These are phyloP conservation scores for Camelina laxa DNA, from an alignment of 345 rosid species.

Conservation along the genomic window DNA sequence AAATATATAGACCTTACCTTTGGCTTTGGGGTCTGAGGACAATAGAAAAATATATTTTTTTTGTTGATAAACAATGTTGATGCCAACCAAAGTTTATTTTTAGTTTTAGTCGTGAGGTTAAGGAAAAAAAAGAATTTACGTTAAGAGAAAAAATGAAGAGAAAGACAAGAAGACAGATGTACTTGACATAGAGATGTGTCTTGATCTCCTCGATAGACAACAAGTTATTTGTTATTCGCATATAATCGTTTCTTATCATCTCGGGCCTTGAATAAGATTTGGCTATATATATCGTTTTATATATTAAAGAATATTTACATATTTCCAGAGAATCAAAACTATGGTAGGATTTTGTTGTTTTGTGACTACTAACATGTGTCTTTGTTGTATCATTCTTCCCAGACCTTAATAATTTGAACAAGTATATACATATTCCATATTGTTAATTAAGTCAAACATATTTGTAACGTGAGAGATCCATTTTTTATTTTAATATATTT, in stretches of 20 bases:
- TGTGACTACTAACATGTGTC: slow-evolving; percentile 35
- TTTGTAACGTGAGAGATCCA: slow-evolving; percentile 11
- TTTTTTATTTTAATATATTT: background rate
- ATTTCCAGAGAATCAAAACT: slow-evolving; percentile 38
- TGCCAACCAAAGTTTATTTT: background rate
- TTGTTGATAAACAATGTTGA: background rate
- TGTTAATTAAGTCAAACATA: slow-evolving; percentile 28
- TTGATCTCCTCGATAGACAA: slow-evolving; percentile 41
- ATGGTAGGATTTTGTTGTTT: slow-evolving; percentile 27
- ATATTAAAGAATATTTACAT: slow-evolving; percentile 23
- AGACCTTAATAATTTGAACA: slow-evolving; percentile 11
- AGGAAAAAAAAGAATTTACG: background rate
- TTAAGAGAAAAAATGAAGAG: slow-evolving; percentile 20
- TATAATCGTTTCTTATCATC: slow-evolving; percentile 44
- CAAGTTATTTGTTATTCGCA: slow-evolving; percentile 31
- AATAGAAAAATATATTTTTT: background rate
- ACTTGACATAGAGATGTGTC: slow-evolving; percentile 41
- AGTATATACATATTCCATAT: background rate
- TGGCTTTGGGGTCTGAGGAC: background rate
- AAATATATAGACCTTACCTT: background rate
- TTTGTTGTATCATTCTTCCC: slow-evolving; percentile 32
- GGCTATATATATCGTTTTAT: slow-evolving; percentile 30
- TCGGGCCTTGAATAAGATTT: slow-evolving; percentile 39
- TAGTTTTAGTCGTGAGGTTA: background rate
- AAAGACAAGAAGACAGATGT: slow-evolving; percentile 46